phyloP scores from a whole-genome alignment of 306 rosid genomes.

The Boehmeria nivea region DNA sequence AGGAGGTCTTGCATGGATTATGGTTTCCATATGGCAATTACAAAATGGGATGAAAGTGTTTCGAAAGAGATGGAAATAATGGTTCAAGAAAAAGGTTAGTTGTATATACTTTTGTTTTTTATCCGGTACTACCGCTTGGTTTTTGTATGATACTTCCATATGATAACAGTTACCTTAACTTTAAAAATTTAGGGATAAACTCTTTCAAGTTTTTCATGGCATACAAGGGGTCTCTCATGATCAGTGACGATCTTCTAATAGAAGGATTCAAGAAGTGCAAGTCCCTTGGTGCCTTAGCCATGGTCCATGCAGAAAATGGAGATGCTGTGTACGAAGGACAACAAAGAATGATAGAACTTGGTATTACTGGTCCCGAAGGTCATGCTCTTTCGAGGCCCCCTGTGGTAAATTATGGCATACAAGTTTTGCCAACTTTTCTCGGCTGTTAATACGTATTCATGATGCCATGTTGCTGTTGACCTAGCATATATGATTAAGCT shows the following conservation, averaged over 20 bases:
- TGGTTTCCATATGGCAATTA: conserved; percentile 96
- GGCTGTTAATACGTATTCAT: background rate
- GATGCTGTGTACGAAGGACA: conserved; percentile 90
- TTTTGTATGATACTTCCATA: conserved; percentile 1
- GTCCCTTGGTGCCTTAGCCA: conserved; percentile 94
- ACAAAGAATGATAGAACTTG: conserved; percentile 82
- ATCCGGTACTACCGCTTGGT: conserved; percentile 9
- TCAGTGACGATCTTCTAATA: conserved; percentile 77
- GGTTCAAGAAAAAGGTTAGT: conserved; percentile 81
- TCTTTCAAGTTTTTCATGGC: conserved; percentile 97
- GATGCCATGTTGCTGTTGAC: background rate
- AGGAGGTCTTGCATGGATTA: conserved; percentile 83
- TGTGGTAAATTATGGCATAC: conserved; percentile 40
- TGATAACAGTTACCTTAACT: background rate
- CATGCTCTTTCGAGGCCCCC: conserved; percentile 93
- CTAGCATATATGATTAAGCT: no score
- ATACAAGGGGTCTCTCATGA: conserved; percentile 80
- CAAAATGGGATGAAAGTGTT: conserved; percentile 82
- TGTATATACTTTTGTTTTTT: conserved; percentile 3
- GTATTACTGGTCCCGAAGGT: conserved; percentile 96
- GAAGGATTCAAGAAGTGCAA: conserved; percentile 84
- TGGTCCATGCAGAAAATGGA: conserved; percentile 99
- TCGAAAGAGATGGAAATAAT: conserved; percentile 81
- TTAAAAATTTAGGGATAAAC: conserved; percentile 60
- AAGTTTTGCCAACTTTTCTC: no score